Base-by-base conservation (phyloP, 108 stramenopile genomes). In the Cyclotella cryptica region DNA sequence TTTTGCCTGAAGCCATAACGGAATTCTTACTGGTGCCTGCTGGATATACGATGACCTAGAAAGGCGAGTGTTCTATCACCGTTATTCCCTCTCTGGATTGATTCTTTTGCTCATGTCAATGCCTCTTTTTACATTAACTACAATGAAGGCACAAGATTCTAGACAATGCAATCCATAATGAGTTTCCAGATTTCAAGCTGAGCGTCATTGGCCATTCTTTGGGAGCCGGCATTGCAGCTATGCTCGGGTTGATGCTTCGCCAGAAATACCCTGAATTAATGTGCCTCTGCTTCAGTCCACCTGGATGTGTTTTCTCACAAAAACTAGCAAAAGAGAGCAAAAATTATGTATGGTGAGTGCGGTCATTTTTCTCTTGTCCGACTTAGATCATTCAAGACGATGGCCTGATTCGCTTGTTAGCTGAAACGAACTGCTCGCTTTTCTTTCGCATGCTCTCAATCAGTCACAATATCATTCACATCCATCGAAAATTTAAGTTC, bases 191-290 rank as follows among this genome's bases (percentile, higher is more conserved):
- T 13, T 96, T 93, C 40, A 43, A 85, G 22, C 74, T 99, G 0
- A 88, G 93, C 29, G 69, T 98, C 9, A 92, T 93, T 0, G 98
- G 98, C 21, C 98, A 99, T 59, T 86, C 84, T 22, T 84, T 99
- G 19, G 98, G 98, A 30, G 98, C 95, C 5, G 97, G 92, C 0
- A 79, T 86, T 28, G 92, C 96, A 14, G 90, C 92, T 19, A 72
- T 99, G 29, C 85, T 99, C 19, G 74, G 91, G 5, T 87, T 92
- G 60, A 91, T 98, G 85, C 72, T 99, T 29, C 66, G 84, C 35
- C 58, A 76, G 22, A 70, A 84, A 44, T 97, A 76, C 77, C 96
- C 97, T 14, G 65, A 54, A 14, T 77, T 99, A 21, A 51, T 74
- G 45, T 91, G 90, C 28, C 75, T 92, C 35, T 91, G 88, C 24